Percentiles rank a stretch among this genome's conserved stretches.
phyloP scores from a whole-genome alignment of 345 rosid species.

The Punica granatum region DNA sequence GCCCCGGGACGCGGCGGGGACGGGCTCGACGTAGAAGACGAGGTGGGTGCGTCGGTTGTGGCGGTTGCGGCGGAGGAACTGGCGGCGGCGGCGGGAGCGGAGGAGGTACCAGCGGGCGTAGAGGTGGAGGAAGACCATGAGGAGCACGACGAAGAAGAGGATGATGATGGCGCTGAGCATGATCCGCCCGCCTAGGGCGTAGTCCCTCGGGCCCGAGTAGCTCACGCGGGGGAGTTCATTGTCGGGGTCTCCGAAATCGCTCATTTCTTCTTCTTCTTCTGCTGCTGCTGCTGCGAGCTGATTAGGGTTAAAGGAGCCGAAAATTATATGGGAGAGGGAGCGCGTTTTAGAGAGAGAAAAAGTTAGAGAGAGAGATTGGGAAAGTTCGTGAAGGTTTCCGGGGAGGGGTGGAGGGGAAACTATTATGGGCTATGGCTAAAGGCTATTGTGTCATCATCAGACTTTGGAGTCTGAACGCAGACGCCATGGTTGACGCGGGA shows the following conservation, averaged over 20 bases:
- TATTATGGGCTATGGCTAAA: neutral
- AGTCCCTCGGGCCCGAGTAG: constrained; percentile 1
- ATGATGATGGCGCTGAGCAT: constrained; percentile 63
- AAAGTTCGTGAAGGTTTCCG: constrained; percentile 32
- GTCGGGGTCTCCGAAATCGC: neutral
- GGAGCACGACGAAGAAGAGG: constrained; percentile 60
- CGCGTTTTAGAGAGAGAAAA: too few species aligned
- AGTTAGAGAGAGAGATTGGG: constrained; percentile 5
- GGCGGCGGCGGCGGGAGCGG: constrained; percentile 47
- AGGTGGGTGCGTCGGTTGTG: constrained; percentile 33
- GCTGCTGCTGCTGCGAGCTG: neutral
- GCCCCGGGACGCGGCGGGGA: constrained; percentile 29
- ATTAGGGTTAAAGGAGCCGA: too few species aligned
- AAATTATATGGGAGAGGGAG: too few species aligned
- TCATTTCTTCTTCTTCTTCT: neutral
- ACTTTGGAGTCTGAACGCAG: neutral
- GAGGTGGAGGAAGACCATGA: constrained; percentile 66
- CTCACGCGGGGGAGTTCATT: neutral
- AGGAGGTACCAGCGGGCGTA: constrained; percentile 90
- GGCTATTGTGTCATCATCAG: neutral
- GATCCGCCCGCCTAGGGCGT: constrained; percentile 57
- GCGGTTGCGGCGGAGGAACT: constrained; percentile 29
- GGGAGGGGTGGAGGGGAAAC: neutral
- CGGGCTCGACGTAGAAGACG: constrained; percentile 44
- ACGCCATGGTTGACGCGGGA: constrained; percentile 34